Base-by-base conservation (phyloP, 2,329 filamentous ascomycete species). In the Aspergillus sp. region DNA sequence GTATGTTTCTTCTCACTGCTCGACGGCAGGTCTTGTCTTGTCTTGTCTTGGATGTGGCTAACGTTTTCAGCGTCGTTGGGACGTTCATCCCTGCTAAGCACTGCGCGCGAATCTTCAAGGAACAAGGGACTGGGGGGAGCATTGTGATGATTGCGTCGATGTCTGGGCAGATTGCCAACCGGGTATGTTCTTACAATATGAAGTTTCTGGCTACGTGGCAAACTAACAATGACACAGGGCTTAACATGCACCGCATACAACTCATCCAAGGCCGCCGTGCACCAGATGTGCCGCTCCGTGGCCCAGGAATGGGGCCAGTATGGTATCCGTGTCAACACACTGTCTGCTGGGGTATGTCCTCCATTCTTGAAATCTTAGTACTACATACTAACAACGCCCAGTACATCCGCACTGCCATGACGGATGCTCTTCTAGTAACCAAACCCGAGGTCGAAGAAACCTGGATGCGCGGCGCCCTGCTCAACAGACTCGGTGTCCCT, bases 281-380 rank as follows among this genome's bases (percentile, higher is more conserved):
- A 78, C 55, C 79, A 82, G 58, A 73, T 82, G 19, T 73, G 75
- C n/a, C 76, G 79, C 21, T 79, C 75, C 3, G 68, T 82, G 21
- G 77, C 80, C 0, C 76, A 77, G 19, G 81, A 82, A 70, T 82
- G 73, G 79, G 77, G 70, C 55, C 73, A 79, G 64, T 75, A 89
- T 70, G 86, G 85, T 39, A 93, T 95, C 67, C 84, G 90, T 2
- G 88, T 93, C 60, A 93, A 95, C 77, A 91, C 88, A 14, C 84
- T 95, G 62, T 91, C 87, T 19, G 90, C 90, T 0, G 90, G 90
- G 8, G 75, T 78, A 72, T 59, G 72, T 66, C 6, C 7, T 14
- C n/a, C 11, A 7, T 19, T 11, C 17, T 8, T 23, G 12, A 4
- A 37, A 11, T 24, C 2, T 2, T 15, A 23, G 15, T 7, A 1